Base-by-base conservation (phyloP, 2,329 filamentous ascomycete species). In the Diplocarpon mali region DNA sequence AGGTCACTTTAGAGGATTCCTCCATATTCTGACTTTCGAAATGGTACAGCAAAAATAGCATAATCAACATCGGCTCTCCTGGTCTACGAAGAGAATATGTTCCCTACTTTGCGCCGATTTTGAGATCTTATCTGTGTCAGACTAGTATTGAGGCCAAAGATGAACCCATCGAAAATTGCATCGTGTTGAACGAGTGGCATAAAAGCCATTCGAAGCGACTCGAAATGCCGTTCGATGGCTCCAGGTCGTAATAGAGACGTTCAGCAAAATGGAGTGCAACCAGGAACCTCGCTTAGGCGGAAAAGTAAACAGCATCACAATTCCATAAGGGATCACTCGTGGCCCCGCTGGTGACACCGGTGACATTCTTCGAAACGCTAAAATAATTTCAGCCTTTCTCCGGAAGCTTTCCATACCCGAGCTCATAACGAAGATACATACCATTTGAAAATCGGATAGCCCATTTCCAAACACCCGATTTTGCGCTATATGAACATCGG, bases 341-440 rank as follows among this genome's bases (percentile, higher is more conserved):
- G 10, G 30, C 40, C n/a, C n/a, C 40, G 6, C 40, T 31, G 28
- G 31, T 32, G 10, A 31, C 40, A 7, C 32, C 40, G 14, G 35
- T n/a, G 24, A 42, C n/a, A 14, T 42, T 42, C 32, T 28, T 35
- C 2, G 31, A 42, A 10, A 35, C 24, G 17, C 40, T 40, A 9
- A 11, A 16, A n/a, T 4, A 14, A 12, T 12, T 10, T 40, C 20
- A 40, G 38, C 36, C 11, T 7, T 11, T n/a, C n/a, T n/a, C n/a
- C 15, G 13, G 28, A 5, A 12, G 11, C 24, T 9, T 30, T 2
- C 2, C 13, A 16, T 13, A 40, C 38, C 72, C 38, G 82, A 72
- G 62, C 82, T 83, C 51, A 66, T 65, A 84, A 81, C 40, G 83
- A 68, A 59, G 83, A 81, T 60, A 85, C 81, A 57, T 77, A 79